Evolutionary conservation across 768 basidiomycete species (phyloP), one percentile per base, ranked within the genome.

Genomic region (Amylocystis lapponica): DNA sequence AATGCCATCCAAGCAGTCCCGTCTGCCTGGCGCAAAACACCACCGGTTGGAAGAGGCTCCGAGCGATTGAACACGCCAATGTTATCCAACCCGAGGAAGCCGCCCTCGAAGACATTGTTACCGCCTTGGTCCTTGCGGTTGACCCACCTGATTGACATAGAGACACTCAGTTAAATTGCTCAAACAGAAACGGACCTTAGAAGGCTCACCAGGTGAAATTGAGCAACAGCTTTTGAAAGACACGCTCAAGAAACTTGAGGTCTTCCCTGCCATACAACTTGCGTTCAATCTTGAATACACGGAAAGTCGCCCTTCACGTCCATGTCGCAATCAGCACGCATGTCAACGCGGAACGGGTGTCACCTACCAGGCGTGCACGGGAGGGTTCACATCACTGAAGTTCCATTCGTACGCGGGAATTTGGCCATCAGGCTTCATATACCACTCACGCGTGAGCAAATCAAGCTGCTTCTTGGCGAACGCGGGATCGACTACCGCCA

Each of bases 1-100:
- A 98, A 99, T 25, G 93, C 96, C 96, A 99, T 99, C 96, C 96
- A 99, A 0, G 95, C 91, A 5, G 96, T 99, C 8, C 95, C 95
- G 60, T 99, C 96, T 7, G 96, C 93, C 66, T 99, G 96, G 41
- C 95, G 92, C 46, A 99, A 71, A 14, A 68, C 78, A 8, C 96
- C 96, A 26, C 95, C 95, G 5, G 94, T 97, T 6, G 96, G 96
- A 20, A 99, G 67, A 21, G 92, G 89, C 63, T 99, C 96, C 2
- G 92, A 96, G 36, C 96, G 85, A 67, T 99, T 99, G 72, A 99
- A 99, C 5, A 90, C 81, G 11, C 93, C 93, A 48, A 99, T 98
- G 57, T 99, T 99, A 69, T 99, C 96, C 31, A 99, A 70, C 23
- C 96, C 96, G 29, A 99, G 75, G 72, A 99, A 98, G 16, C 96